Evolutionary conservation across 2,329 filamentous ascomycete genomes (phyloP).

Genomic region (Talaromyces sp.): DNA sequence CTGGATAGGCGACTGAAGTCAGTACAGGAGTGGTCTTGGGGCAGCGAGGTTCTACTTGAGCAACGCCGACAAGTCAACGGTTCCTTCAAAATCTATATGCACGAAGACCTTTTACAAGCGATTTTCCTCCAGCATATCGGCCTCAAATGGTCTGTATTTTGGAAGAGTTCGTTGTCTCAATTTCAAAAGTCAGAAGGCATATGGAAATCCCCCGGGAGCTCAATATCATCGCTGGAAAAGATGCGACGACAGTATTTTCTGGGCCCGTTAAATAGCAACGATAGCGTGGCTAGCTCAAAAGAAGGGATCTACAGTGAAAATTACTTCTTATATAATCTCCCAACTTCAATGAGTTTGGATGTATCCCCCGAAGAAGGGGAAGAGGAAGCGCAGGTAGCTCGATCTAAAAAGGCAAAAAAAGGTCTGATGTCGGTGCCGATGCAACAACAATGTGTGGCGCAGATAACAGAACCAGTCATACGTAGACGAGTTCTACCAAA

Average conservation of each 20-base stretch:
- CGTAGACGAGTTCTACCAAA: background rate
- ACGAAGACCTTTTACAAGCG: constrained; percentile 55
- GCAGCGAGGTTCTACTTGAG: constrained; percentile 41
- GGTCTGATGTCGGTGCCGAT: background rate
- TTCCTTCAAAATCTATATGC: constrained; percentile 56
- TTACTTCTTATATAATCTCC: background rate
- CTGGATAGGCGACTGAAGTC: constrained; percentile 52
- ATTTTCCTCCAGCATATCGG: constrained; percentile 54
- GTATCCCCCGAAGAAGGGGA: background rate
- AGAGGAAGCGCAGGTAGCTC: background rate
- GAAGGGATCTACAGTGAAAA: background rate
- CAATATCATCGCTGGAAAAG: background rate
- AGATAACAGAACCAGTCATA: background rate
- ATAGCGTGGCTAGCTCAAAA: background rate
- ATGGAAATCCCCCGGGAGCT: background rate
- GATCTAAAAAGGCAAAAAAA: background rate
- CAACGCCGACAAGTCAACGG: constrained; percentile 53
- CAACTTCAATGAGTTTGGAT: background rate
- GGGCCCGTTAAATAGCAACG: background rate
- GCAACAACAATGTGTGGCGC: background rate
- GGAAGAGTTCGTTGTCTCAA: background rate
- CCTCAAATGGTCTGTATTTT: constrained; percentile 37
- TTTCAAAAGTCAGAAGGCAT: background rate
- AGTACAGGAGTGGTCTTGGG: constrained; percentile 51
- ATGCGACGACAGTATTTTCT: background rate